phyloP scores from a whole-genome alignment of 805 yeast species.

The Metschnikowia lachancei region DNA sequence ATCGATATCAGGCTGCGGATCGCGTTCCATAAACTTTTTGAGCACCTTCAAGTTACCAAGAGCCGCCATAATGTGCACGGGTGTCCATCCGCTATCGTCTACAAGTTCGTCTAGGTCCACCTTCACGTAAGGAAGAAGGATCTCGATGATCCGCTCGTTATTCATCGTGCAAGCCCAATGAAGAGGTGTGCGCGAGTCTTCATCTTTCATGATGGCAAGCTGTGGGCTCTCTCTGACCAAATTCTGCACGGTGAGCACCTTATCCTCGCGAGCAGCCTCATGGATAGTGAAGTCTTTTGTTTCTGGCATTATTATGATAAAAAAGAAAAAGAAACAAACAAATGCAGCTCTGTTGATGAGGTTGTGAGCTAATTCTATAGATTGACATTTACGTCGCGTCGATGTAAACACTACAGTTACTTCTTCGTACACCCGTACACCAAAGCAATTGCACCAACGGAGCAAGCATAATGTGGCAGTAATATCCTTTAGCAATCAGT shows the following conservation, averaged over 20 bases:
- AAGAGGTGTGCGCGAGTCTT: slow-evolving; percentile 74
- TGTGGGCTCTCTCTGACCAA: slow-evolving; percentile 51
- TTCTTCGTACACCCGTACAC: slow-evolving; percentile 10
- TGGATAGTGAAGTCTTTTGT: slow-evolving; percentile 35
- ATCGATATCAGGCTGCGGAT: slow-evolving; percentile 60
- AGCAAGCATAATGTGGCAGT: background rate
- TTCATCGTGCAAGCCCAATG: slow-evolving; percentile 85
- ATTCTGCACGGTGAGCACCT: slow-evolving; percentile 49
- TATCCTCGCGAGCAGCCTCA: slow-evolving; percentile 65
- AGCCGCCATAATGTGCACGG: slow-evolving; percentile 78
- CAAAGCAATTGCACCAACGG: background rate
- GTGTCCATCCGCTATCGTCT: slow-evolving; percentile 87
- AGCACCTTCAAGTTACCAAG: slow-evolving; percentile 61
- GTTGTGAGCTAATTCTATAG: background rate
- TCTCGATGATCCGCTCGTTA: slow-evolving; percentile 49
- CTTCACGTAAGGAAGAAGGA: slow-evolving; percentile 28
- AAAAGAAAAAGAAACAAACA: no score
- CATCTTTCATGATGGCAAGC: slow-evolving; percentile 50
- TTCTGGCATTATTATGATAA: background rate
- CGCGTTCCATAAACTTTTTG: slow-evolving; percentile 43
- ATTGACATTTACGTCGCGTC: background rate
- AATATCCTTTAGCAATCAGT: background rate
- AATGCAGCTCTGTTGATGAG: no score
- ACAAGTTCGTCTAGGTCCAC: slow-evolving; percentile 63
- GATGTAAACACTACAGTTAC: background rate